These are phyloP conservation scores for Vanderwaltozyma verrucispora DNA, from an alignment of 805 yeast species.

Conservation along the genomic window DNA sequence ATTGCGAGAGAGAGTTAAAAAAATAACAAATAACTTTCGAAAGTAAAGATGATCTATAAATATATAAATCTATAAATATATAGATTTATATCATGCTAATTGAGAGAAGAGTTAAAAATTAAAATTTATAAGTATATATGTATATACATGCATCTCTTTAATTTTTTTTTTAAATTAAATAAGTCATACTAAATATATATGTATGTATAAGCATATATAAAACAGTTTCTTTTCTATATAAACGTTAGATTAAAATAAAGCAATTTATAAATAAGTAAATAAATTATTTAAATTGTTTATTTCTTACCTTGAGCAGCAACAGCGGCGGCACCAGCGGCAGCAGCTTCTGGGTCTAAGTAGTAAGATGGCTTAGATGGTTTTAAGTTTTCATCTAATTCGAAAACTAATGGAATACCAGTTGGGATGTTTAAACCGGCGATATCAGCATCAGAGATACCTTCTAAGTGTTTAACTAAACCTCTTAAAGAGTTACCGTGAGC, in stretches of 20 bases:
- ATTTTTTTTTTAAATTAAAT: background rate
- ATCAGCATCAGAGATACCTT: slow-evolving; percentile 81
- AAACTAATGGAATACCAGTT: slow-evolving; percentile 96
- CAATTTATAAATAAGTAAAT: background rate
- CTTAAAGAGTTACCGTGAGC: slow-evolving; percentile 99
- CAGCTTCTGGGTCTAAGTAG: slow-evolving; percentile 99
- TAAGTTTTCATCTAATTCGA: slow-evolving; percentile 80
- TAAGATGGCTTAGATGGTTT: slow-evolving; percentile 88
- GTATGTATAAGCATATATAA: no score
- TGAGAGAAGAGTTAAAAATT: background rate
- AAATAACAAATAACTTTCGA: slow-evolving; percentile 1
- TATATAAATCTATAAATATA: background rate
- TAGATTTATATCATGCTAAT: background rate
- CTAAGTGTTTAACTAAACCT: slow-evolving; percentile 92
- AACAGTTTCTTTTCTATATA: background rate
- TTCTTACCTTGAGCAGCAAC: slow-evolving; percentile 93
- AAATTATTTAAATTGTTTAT: slow-evolving; percentile 4
- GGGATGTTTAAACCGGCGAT: slow-evolving; percentile 95
- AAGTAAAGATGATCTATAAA: background rate
- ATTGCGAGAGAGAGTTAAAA: slow-evolving; percentile 17
- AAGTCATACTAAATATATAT: slow-evolving; percentile 1
- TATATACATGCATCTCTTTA: no score
- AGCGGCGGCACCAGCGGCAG: slow-evolving; percentile 99
- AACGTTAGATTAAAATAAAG: slow-evolving; percentile 1
- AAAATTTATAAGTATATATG: background rate